Conservation (phyloP, 208 protist species). For the Herpetomonas samuelpessoai region DNA sequence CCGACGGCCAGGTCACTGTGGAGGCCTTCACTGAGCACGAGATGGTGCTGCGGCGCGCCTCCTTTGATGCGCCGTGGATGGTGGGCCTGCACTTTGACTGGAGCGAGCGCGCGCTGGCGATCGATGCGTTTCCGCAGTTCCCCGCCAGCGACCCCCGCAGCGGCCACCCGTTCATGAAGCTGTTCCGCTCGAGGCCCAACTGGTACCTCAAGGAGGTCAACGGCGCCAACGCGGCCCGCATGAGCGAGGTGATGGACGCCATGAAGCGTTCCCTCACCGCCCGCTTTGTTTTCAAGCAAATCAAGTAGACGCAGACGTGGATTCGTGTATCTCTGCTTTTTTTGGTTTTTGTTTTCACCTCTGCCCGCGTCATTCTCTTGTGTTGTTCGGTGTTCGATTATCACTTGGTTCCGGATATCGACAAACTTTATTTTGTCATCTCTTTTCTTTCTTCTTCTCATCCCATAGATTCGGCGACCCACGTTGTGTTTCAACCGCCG, state of each 20-base stretch:
- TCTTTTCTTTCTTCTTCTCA: not conserved
- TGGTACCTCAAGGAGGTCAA: conserved; percentile 77
- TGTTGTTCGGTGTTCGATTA: too few species aligned
- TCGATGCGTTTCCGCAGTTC: conserved; percentile 57
- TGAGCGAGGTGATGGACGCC: conserved; percentile 61
- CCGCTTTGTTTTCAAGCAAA: conserved; percentile 48
- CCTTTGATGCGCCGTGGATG: conserved; percentile 57
- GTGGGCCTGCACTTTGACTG: conserved; percentile 77
- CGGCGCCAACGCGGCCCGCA: conserved; percentile 50
- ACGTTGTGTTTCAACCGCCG: too few species aligned
- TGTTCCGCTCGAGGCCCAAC: conserved; percentile 42
- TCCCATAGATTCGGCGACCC: too few species aligned
- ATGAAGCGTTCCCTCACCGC: conserved; percentile 57
- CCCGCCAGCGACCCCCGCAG: conserved; percentile 25
- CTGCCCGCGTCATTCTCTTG: not conserved
- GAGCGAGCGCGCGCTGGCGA: conserved; percentile 51
- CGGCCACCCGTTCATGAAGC: conserved; percentile 52
- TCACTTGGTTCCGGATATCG: too few species aligned
- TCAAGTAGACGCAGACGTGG: conserved; percentile 10
- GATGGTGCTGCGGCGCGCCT: conserved; percentile 53
- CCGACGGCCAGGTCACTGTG: conserved; percentile 43
- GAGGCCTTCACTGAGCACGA: conserved; percentile 64
- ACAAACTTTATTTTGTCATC: too few species aligned
- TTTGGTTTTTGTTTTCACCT: not conserved
- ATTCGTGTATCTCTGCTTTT: not conserved